These are phyloP conservation scores for Rhodamnia argentea DNA, from an alignment of 345 rosid genomes.

Conservation along the genomic window DNA sequence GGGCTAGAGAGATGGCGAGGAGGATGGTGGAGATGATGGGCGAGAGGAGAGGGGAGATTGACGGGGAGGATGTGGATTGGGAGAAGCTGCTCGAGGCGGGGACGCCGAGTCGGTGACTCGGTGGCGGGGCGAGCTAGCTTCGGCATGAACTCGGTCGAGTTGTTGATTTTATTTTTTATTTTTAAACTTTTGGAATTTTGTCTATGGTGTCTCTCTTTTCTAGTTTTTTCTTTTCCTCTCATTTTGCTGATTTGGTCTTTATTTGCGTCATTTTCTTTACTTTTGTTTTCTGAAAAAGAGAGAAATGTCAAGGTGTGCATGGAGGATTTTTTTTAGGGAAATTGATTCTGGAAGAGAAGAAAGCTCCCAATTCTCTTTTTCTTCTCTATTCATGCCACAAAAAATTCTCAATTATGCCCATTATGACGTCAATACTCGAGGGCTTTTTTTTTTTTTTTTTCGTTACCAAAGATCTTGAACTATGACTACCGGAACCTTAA, in stretches of 20 bases:
- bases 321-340: not conserved
- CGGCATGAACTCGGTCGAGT: not conserved
- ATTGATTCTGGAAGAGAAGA: not conserved
- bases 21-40: conserved; percentile 40
- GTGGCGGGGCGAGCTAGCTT: not conserved
- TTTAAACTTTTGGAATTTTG: not conserved
- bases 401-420: not conserved
- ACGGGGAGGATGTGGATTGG: conserved; percentile 62
- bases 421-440: not conserved
- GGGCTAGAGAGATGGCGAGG: conserved; percentile 36
- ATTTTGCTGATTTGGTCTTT: not conserved
- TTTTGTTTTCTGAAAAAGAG: not conserved
- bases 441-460: not conserved
- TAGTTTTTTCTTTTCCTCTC: not conserved
- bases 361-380: not conserved
- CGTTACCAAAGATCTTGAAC: no score
- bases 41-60: conserved; percentile 17
- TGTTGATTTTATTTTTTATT: not conserved
- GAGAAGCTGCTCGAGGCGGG: conserved; percentile 62
- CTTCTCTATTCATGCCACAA: accelerated
- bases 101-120: conserved; percentile 10
- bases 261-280: not conserved
- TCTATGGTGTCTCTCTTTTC: not conserved
- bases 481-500: no score
- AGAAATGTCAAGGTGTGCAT: not conserved